Evolutionary conservation across 2,329 filamentous ascomycete species (phyloP), one percentile per base, ranked within the genome.

Genomic region (Harringtonia lauricola): DNA sequence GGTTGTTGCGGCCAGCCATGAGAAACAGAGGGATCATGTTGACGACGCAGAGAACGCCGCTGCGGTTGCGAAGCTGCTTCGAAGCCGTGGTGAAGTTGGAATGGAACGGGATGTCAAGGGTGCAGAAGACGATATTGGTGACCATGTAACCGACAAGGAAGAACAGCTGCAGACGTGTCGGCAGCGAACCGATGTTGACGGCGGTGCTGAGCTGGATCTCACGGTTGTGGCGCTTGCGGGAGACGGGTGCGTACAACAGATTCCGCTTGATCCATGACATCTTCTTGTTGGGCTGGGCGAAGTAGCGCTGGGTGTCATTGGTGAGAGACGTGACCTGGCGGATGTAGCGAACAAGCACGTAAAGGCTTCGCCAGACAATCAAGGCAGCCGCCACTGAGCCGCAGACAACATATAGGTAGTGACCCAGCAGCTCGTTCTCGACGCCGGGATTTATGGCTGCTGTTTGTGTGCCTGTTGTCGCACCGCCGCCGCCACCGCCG

Each of bases 241-340:
- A 75, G 17, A 94, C 63, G 7, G 86, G 86, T 1, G 86, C 81
- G 56, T 80, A 81, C 17, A 82, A 63, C 18, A 86, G 50, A 52
- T 83, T 72, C 56, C 73, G 76, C 66, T 85, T 82, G 51, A 86
- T 64, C 62, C 69, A 76, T n/a, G 82, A 66, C 45, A 66, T 61
- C 35, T 64, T 67, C 14, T 58, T 52, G 8, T 68, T 68, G 7
- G 83, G 72, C 21, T 68, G 65, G 37, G 80, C 73, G 58, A 89
- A 95, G 66, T 87, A 95, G 48, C 75, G 71, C 60, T 95, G 88
- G 1, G 72, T 81, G 51, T 86, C 82, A 64, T 86, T 87, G 64
- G 76, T 81, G 51, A 95, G 72, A 55, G 81, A 86, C 35, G 83
- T 73, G 36, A 94, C 70, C 22, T 76, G 81, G 50, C 88, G 78